Conservation (phyloP, 495 filamentous ascomycete genomes). For the Penicillium longicatenatum region DNA sequence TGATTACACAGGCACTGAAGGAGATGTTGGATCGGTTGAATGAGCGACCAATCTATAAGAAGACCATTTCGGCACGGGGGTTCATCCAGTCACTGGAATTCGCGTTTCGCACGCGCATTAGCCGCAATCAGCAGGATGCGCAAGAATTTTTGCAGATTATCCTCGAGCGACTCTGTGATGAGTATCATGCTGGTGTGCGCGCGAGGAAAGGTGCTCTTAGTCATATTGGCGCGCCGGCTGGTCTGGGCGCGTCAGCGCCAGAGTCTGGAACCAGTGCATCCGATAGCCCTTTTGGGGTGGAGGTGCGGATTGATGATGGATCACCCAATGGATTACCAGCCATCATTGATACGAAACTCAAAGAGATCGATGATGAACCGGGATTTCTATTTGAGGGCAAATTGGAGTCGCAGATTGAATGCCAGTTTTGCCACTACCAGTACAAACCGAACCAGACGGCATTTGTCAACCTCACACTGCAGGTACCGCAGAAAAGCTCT, state of each 20-base stretch:
- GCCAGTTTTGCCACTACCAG: constrained; percentile 83
- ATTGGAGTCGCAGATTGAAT: constrained; percentile 91
- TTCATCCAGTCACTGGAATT: constrained; percentile 82
- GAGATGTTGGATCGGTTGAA: constrained; percentile 91
- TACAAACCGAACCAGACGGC: constrained; percentile 78
- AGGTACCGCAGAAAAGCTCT: constrained; percentile 77
- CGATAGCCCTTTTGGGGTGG: constrained; percentile 35
- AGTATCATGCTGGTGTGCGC: constrained; percentile 82
- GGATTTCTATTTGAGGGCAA: constrained; percentile 86
- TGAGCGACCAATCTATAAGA: constrained; percentile 89
- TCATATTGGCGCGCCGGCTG: constrained; percentile 20
- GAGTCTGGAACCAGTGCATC: constrained; percentile 16
- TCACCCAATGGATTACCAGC: constrained; percentile 41
- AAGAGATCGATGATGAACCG: constrained; percentile 57
- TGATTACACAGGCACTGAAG: constrained; percentile 87
- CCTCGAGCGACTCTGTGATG: constrained; percentile 86
- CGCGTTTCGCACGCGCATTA: constrained; percentile 87
- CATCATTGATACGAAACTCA: constrained; percentile 46
- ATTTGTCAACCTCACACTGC: constrained; percentile 90
- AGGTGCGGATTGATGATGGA: constrained; percentile 47
- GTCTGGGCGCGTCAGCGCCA: constrained; percentile 13
- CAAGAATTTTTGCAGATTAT: constrained; percentile 97
- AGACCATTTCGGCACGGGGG: constrained; percentile 81
- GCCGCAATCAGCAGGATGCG: constrained; percentile 95
- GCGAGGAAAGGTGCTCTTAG: constrained; percentile 55